phyloP scores from a whole-genome alignment of 2,329 filamentous ascomycete genomes.

The Colletotrichum camelliae region DNA sequence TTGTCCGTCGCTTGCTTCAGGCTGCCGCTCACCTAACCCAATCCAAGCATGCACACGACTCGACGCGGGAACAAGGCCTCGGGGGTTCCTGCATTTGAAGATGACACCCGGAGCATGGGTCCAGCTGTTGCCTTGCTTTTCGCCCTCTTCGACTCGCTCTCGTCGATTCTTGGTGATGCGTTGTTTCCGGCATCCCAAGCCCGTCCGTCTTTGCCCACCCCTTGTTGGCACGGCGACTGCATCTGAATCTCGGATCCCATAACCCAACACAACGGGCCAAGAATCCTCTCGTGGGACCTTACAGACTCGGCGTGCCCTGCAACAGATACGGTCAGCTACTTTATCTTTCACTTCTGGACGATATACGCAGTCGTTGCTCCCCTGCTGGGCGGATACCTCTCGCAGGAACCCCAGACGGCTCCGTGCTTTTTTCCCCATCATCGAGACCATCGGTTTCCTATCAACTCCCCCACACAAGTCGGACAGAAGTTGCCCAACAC shows the following conservation, averaged over 20 bases:
- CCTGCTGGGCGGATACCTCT: not conserved
- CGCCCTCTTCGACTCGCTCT: not conserved
- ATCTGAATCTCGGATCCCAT: not conserved
- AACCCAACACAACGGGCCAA: not conserved
- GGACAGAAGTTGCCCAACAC: not conserved
- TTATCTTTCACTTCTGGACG: not conserved
- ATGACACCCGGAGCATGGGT: constrained; percentile 11
- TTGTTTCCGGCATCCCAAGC: constrained; percentile 2
- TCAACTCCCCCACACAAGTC: constrained; percentile 1
- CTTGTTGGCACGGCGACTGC: constrained; percentile 19
- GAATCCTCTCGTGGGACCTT: not conserved
- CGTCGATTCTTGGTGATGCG: constrained; percentile 19
- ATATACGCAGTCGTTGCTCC: constrained; percentile 2
- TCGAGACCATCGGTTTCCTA: not conserved
- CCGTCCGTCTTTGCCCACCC: not conserved
- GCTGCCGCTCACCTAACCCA: constrained; percentile 3
- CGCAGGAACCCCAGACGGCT: constrained; percentile 6
- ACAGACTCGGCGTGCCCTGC: not conserved
- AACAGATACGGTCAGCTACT: not conserved
- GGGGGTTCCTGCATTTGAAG: constrained; percentile 20
- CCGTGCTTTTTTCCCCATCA: not conserved
- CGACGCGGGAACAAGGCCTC: not conserved
- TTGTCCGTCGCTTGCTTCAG: constrained; percentile 2
- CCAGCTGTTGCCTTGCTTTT: constrained; percentile 7
- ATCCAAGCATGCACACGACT: constrained; percentile 7